Base-by-base conservation (phyloP, 257 asterid genomes). In the Solanum rostratum region DNA sequence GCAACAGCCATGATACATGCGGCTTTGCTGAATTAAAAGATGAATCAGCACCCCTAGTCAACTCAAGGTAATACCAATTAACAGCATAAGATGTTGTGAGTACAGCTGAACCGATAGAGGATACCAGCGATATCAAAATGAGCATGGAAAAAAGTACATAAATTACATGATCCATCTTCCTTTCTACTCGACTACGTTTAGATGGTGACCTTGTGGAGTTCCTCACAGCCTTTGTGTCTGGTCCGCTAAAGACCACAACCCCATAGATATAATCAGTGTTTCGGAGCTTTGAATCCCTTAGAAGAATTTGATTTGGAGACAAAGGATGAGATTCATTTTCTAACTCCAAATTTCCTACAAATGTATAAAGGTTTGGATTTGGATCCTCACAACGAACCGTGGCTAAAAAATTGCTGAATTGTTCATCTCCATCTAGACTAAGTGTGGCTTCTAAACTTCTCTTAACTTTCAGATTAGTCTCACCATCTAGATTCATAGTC, bases 401-500 rank as follows among this genome's bases (percentile, higher is more conserved):
- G 54, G 92, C 99, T 24, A 68, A 88, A 83, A 96, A 93, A 65
- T 94, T 95, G 86, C 90, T 92, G 81, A 96, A 93, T 57, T 94
- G 60, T 14, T 86, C 71, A 78, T 92, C 97, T 45, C 91, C 94
- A 10, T 92, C 96, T 20, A 92, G 85, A 30, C 90, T 80, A 81
- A 93, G 84, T 6, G 98, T 94, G 52, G 80, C 89, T 89, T 95
- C 99, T 81, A 90, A 60, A 68, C 97, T 92, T 82, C 95, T 90
- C 88, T 95, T 95, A 46, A 95, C 97, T 89, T 95, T 95, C 90
- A 95, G 90, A 90, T 95, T 95, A 53, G 99, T 94, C 91, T 95
- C 99, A 84, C 99, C 99, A 33, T 95, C 99, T 85, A 94, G 90
- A 89, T 95, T 95, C 99, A 95, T 94, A 68, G 99, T 95, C 87